Conservation (phyloP, 129 eudicot species). For the Ambrosia trifida region DNA sequence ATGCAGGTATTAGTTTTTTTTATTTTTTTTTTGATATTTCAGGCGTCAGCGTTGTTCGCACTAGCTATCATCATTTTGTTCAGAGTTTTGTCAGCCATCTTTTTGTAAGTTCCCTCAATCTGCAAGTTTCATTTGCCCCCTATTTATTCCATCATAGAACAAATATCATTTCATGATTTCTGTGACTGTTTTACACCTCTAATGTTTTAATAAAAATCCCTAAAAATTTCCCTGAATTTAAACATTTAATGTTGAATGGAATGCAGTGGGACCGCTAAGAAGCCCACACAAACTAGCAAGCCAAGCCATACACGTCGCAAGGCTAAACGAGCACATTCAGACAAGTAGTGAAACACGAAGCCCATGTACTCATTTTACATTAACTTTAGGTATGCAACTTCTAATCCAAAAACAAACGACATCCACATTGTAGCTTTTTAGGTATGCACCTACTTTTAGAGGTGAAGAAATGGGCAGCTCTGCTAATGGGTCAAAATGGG, state of each 20-base stretch:
- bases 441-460: neutral
- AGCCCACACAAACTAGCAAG: slow-evolving; percentile 40
- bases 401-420: slow-evolving; percentile 2
- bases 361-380: slow-evolving; percentile 7
- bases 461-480: neutral
- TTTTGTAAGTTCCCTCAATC: slow-evolving; percentile 53
- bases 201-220: neutral
- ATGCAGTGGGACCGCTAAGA: slow-evolving; percentile 50
- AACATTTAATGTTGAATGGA: slow-evolving; percentile 16
- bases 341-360: slow-evolving; percentile 43
- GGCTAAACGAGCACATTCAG: slow-evolving; percentile 67
- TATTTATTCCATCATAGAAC: neutral
- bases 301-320: slow-evolving; percentile 60
- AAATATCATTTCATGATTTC: slow-evolving; percentile 3
- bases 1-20: neutral
- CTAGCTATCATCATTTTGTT: slow-evolving; percentile 63
- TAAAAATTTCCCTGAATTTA: neutral
- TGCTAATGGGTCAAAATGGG: neutral
- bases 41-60: slow-evolving; percentile 84
- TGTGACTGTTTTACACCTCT: neutral
- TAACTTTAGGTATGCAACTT: slow-evolving; percentile 34
- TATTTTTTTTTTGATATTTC: slow-evolving; percentile 27
- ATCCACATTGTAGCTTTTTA: neutral
- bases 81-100: slow-evolving; percentile 48
- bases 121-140: slow-evolving; percentile 4